Evolutionary conservation across 768 basidiomycete genomes (phyloP).

Genomic region (Termitomyces bulborhizus): DNA sequence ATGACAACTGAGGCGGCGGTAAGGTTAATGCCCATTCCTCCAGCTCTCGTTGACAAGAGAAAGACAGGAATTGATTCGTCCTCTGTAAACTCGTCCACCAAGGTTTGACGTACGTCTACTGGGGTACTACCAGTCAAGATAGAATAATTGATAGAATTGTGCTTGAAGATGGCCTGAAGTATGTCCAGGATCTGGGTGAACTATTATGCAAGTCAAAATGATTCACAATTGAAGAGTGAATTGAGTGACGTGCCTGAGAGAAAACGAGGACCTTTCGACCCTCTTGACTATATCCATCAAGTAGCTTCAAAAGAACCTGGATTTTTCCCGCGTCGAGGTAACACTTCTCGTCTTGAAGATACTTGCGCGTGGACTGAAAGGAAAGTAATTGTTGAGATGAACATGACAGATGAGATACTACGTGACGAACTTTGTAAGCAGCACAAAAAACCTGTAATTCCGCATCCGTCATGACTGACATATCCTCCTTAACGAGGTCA

Average conservation of each 20-base stretch:
- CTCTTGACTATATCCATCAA: slow-evolving; percentile 59
- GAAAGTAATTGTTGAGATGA: not conserved
- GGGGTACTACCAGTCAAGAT: slow-evolving; percentile 89
- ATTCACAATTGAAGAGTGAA: not conserved
- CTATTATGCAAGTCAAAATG: slow-evolving; percentile 28
- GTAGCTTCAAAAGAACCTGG: slow-evolving; percentile 59
- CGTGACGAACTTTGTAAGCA: slow-evolving; percentile 68
- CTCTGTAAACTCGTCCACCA: slow-evolving; percentile 95
- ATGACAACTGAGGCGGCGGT: slow-evolving; percentile 95
- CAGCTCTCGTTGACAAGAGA: slow-evolving; percentile 87
- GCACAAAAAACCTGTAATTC: slow-evolving; percentile 86
- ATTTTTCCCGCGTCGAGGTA: slow-evolving; percentile 91
- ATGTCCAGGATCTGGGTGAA: slow-evolving; percentile 97
- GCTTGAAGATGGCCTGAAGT: slow-evolving; percentile 73
- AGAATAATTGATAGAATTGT: slow-evolving; percentile 67
- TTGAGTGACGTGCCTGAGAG: slow-evolving; percentile 65
- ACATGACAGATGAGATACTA: not conserved
- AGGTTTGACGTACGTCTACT: slow-evolving; percentile 86
- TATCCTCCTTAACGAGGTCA: slow-evolving; percentile 91
- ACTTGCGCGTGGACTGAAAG: slow-evolving; percentile 63
- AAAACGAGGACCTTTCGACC: slow-evolving; percentile 87
- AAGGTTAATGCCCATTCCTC: slow-evolving; percentile 94
- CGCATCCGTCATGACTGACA: slow-evolving; percentile 97
- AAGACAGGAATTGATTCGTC: slow-evolving; percentile 85
- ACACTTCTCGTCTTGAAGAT: slow-evolving; percentile 63